phyloP scores from a whole-genome alignment of 129 eudicot genomes.

The Apium graveolens region DNA sequence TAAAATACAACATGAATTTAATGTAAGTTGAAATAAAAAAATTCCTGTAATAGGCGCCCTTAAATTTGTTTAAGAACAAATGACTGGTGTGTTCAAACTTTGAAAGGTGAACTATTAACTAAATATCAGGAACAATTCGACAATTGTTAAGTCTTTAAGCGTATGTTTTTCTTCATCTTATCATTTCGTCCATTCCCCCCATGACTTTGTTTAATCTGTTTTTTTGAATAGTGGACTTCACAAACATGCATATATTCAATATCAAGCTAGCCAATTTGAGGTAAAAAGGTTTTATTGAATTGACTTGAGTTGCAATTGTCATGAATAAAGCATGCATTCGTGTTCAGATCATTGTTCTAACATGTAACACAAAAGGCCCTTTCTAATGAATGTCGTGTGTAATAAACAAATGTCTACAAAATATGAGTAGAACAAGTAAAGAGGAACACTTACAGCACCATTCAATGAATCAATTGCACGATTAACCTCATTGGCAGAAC shows the following conservation, averaged over 20 bases:
- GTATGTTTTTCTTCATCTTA: neutral
- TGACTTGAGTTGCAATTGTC: neutral
- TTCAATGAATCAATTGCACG: slow-evolving; percentile 68
- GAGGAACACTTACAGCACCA: slow-evolving; percentile 55
- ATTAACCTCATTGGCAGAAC: slow-evolving; percentile 74
- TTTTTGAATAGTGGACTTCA: neutral
- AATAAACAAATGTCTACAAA: neutral
- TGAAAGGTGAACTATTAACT: neutral
- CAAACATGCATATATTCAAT: neutral
- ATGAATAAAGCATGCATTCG: neutral
- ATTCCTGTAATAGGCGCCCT: neutral
- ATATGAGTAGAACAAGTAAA: neutral
- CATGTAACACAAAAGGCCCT: neutral
- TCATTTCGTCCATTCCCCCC: neutral
- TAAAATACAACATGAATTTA: neutral
- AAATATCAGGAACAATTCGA: neutral
- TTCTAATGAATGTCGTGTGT: neutral
- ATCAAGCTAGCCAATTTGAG: neutral
- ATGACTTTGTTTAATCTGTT: neutral
- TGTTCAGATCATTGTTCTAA: neutral
- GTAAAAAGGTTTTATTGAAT: neutral
- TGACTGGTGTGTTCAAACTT: neutral
- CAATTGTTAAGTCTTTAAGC: neutral
- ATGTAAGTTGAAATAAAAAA: neutral
- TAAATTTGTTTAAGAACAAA: neutral